A percentile compares a stretch with the other conserved stretches of the same genome.
Conservation (phyloP, 179 eudicot genomes). For the Beta corolliflora region DNA sequence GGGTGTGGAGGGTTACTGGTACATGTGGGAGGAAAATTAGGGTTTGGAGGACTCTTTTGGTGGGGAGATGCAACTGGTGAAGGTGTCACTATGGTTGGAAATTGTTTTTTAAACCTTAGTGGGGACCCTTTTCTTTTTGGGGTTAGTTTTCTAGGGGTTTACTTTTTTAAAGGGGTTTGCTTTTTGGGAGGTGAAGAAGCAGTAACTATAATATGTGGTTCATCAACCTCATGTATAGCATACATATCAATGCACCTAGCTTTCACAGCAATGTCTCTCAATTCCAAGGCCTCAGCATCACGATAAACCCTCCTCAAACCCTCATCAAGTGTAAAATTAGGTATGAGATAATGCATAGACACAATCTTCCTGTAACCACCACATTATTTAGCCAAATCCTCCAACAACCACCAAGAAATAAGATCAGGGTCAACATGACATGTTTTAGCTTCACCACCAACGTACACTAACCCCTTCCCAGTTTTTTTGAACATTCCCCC, state of each 20-base stretch:
- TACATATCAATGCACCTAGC: neutral
- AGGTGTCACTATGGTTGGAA: neutral
- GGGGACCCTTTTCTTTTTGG: no score
- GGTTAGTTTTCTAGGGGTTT: no score
- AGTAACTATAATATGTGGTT: no score
- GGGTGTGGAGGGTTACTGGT: no score
- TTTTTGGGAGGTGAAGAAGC: neutral
- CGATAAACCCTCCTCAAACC: neutral
- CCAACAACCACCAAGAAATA: neutral
- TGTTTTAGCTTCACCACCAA: neutral
- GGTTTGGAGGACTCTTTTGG: no score
- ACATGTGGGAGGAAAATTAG: no score
- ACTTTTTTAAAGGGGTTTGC: neutral
- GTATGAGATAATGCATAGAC: neutral
- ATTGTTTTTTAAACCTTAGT: no score
- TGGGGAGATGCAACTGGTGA: neutral
- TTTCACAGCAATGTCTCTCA: neutral
- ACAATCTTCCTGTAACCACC: neutral
- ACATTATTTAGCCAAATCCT: neutral
- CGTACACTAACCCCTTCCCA: neutral
- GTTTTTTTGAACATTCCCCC: neutral
- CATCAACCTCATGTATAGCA: neutral
- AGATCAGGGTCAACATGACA: neutral
- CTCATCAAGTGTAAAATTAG: neutral
- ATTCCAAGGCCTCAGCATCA: neutral